A percentile compares a stretch with the other conserved stretches of the same genome.
Evolutionary conservation across 305 asterid genomes (phyloP).

Genomic region (Salvia sclarea): DNA sequence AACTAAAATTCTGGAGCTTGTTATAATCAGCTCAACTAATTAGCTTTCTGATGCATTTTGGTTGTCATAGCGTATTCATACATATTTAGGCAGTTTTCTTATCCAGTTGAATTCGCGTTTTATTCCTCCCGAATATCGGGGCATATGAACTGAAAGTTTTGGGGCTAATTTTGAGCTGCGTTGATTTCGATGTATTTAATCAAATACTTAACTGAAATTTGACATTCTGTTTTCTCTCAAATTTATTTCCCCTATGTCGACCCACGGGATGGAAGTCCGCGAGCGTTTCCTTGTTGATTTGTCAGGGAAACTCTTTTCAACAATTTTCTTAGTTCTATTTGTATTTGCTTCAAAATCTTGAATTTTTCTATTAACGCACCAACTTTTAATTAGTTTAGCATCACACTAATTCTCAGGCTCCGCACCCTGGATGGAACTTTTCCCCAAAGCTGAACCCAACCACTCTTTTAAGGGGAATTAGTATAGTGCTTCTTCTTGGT

Average conservation of each 20-base stretch:
- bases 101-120: neutral
- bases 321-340: neutral
- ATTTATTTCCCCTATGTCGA: neutral
- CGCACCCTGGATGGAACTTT: neutral
- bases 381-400: neutral
- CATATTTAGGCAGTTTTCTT: neutral
- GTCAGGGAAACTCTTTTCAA: neutral
- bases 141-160: slow-evolving; percentile 1
- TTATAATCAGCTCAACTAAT: slow-evolving; percentile 18
- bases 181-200: slow-evolving; percentile 1
- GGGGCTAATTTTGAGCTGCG: slow-evolving; percentile 16
- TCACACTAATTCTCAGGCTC: neutral
- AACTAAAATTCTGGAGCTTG: slow-evolving; percentile 8
- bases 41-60: slow-evolving; percentile 7
- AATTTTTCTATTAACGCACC: neutral
- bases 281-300: neutral
- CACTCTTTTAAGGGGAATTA: neutral
- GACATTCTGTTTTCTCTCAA: neutral
- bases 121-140: neutral
- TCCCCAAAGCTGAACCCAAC: neutral
- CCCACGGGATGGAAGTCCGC: neutral
- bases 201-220: neutral
- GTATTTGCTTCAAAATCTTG: neutral
- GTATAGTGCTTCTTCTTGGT: neutral
- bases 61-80: neutral